Conservation (phyloP, 306 rosid genomes). For the Chamaecrista fasciculata region DNA sequence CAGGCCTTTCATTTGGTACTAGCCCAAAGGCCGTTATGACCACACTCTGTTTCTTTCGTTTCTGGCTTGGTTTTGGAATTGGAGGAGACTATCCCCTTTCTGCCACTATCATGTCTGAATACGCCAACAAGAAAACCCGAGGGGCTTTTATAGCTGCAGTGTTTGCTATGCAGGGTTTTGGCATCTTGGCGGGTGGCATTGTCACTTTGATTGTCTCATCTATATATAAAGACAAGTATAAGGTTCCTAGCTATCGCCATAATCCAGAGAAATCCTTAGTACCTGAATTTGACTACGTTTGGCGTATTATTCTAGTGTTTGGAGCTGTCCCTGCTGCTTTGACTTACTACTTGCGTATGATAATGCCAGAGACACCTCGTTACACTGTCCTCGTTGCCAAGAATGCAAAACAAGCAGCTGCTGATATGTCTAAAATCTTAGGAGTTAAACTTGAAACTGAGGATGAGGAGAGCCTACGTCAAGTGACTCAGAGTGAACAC, state of each 20-base stretch:
- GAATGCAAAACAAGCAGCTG: conserved; percentile 69
- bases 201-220: conserved; percentile 55
- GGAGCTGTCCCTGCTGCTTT: conserved; percentile 72
- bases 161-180: conserved; percentile 94
- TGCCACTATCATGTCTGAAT: conserved; percentile 92
- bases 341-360: conserved; percentile 93
- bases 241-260: conserved; percentile 42
- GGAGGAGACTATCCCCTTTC: conserved; percentile 97
- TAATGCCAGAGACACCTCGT: conserved; percentile 91
- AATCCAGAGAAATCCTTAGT: conserved; percentile 30
- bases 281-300: conserved; percentile 61
- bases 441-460: conserved; percentile 58
- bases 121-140: conserved; percentile 86
- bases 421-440: conserved; percentile 77
- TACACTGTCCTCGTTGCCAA: conserved; percentile 79
- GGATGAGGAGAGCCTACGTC: conserved; percentile 41
- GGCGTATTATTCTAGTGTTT: conserved; percentile 75
- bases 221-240: conserved; percentile 46
- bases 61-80: conserved; percentile 96
- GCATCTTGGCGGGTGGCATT: conserved; percentile 77
- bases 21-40: conserved; percentile 45
- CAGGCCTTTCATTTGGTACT: conserved; percentile 61
- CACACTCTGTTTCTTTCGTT: conserved; percentile 81
- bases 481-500: background rate
- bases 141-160: conserved; percentile 92